phyloP scores from a whole-genome alignment of 1,284 basidiomycete genomes.

The Serendipita sp. region DNA sequence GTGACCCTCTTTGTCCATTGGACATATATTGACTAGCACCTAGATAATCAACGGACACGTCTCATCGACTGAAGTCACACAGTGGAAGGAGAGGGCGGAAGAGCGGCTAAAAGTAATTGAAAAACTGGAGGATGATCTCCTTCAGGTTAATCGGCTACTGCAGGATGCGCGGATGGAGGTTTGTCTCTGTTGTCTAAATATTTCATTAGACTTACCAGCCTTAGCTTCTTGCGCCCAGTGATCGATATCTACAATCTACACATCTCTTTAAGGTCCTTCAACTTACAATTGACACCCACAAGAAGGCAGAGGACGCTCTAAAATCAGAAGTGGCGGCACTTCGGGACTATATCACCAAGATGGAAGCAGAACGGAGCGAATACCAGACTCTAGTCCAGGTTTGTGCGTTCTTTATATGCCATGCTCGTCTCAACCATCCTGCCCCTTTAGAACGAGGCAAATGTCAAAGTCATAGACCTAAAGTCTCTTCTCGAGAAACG shows the following conservation, averaged over 20 bases:
- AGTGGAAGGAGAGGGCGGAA: constrained; percentile 11
- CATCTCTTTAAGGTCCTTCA: neutral
- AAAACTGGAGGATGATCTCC: constrained; percentile 6
- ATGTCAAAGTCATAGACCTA: constrained; percentile 39
- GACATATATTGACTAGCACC: neutral
- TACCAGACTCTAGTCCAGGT: constrained; percentile 10
- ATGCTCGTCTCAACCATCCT: neutral
- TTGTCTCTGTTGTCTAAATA: neutral
- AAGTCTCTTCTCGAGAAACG: constrained; percentile 44
- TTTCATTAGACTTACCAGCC: neutral
- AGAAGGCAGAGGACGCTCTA: constrained; percentile 20
- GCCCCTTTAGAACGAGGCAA: constrained; percentile 29
- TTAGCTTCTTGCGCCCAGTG: constrained; percentile 5
- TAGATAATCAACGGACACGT: neutral
- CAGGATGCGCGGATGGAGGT: constrained; percentile 12
- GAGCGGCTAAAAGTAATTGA: constrained; percentile 10
- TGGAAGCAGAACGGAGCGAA: constrained; percentile 11
- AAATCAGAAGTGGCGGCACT: constrained; percentile 25
- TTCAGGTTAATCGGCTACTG: constrained; percentile 10
- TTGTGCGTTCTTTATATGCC: neutral
- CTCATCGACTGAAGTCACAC: neutral
- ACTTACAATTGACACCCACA: neutral
- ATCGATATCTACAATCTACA: neutral
- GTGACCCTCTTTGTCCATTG: neutral
- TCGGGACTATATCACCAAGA: constrained; percentile 27